A percentile compares a stretch with the other conserved stretches of the same genome.
Conservation (phyloP, 2,329 filamentous ascomycete genomes). For the Neurospora sp. region DNA sequence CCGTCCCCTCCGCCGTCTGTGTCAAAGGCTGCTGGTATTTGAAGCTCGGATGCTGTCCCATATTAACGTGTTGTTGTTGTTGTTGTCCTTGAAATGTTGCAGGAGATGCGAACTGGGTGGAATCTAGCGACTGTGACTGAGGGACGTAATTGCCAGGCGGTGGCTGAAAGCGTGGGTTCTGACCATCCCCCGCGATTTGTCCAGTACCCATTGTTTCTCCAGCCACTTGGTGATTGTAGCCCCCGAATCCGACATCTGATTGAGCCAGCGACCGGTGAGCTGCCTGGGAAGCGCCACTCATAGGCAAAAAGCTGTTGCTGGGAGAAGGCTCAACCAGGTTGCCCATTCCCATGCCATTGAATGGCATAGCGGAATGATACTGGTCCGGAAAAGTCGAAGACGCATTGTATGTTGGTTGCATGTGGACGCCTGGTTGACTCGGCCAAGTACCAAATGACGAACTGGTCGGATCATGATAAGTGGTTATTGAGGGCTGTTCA, state of each 20-base stretch:
- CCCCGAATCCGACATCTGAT: neutral
- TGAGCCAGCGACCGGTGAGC: neutral
- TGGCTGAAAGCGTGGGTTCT: neutral
- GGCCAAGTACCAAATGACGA: neutral
- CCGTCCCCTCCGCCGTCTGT: neutral
- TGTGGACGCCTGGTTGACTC: neutral
- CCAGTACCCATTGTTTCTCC: neutral
- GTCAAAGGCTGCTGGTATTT: neutral
- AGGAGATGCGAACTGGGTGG: neutral
- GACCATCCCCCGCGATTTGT: neutral
- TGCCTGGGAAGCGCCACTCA: neutral
- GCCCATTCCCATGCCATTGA: neutral
- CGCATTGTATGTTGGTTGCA: neutral
- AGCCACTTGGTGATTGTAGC: neutral
- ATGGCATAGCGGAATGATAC: neutral
- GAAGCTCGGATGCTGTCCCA: neutral
- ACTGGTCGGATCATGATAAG: neutral
- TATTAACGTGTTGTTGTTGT: neutral
- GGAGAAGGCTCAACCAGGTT: neutral
- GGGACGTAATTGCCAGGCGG: neutral
- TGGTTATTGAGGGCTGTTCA: neutral
- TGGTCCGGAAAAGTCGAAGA: neutral
- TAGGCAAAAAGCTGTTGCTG: neutral
- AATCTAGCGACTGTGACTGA: neutral
- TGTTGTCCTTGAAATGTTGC: neutral